Percentiles rank a stretch among this genome's conserved stretches.
Conservation (phyloP, 257 asterid species). For the Solanum piurae region DNA sequence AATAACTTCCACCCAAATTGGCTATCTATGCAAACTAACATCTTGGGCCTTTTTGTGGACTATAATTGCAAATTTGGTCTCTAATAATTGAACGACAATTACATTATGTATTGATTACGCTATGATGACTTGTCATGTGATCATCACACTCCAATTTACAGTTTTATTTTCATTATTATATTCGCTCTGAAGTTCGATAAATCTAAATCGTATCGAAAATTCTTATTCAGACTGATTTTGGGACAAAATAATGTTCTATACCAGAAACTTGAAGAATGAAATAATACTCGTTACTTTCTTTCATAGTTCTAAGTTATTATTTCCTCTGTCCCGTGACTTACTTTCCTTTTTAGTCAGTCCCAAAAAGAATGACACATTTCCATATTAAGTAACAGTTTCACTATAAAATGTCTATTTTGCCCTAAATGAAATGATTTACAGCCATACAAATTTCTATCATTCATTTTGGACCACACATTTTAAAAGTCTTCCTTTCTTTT, state of each 20-base stretch:
- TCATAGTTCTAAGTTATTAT: background rate
- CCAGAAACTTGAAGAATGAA: no score
- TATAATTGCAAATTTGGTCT: background rate
- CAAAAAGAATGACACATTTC: no score
- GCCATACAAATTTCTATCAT: no score
- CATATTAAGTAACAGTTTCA: no score
- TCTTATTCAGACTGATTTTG: background rate
- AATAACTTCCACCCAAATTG: background rate
- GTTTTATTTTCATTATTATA: no score
- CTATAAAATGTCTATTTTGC: no score
- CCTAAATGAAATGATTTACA: no score
- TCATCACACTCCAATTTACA: background rate
- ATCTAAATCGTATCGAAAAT: background rate
- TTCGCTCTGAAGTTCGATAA: rapidly evolving
- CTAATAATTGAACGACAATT: background rate
- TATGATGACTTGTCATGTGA: background rate
- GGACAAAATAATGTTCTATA: no score
- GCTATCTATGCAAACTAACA: background rate
- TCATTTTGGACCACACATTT: no score
- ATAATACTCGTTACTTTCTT: background rate
- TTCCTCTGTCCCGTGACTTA: no score
- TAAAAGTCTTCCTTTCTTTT: no score
- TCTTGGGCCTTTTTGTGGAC: background rate
- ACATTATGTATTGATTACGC: background rate
- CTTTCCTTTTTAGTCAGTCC: no score